A percentile compares a stretch with the other conserved stretches of the same genome.
Conservation (phyloP, 805 yeast species). For the Candida taoyuanica region DNA sequence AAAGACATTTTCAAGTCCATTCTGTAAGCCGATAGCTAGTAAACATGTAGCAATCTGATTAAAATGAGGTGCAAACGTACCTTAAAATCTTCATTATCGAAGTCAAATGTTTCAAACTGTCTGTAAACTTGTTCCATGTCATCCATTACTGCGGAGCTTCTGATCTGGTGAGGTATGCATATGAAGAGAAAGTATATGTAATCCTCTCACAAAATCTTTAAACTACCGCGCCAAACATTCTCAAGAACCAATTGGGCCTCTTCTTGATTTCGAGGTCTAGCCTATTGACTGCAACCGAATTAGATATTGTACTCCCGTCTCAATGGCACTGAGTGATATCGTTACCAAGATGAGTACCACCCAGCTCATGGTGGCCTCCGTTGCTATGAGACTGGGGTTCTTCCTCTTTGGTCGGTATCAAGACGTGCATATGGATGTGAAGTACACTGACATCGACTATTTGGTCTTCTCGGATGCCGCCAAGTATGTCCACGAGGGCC, state of each 20-base stretch:
- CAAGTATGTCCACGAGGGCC: slow-evolving; percentile 46
- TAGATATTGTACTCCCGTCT: too few species aligned
- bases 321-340: too few species aligned
- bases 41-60: too few species aligned
- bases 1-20: slow-evolving; percentile 25
- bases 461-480: slow-evolving; percentile 93
- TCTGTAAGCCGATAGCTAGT: slow-evolving; percentile 11
- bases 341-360: slow-evolving; percentile 1
- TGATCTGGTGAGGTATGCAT: neutral
- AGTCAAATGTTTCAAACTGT: slow-evolving; percentile 25
- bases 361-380: slow-evolving; percentile 19
- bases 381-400: slow-evolving; percentile 51
- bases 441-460: slow-evolving; percentile 93
- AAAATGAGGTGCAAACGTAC: slow-evolving; percentile 12
- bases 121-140: slow-evolving; percentile 20
- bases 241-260: too few species aligned
- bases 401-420: slow-evolving; percentile 81
- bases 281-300: too few species aligned
- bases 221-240: too few species aligned
- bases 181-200: too few species aligned
- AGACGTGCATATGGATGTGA: slow-evolving; percentile 71
- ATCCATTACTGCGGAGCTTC: slow-evolving; percentile 5
- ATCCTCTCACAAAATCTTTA: too few species aligned
- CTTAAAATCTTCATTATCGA: slow-evolving; percentile 23
- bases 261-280: too few species aligned